Evolutionary conservation across 1,284 basidiomycete species (phyloP), one percentile per base, ranked within the genome.

Genomic region (Lentinus polychrous): DNA sequence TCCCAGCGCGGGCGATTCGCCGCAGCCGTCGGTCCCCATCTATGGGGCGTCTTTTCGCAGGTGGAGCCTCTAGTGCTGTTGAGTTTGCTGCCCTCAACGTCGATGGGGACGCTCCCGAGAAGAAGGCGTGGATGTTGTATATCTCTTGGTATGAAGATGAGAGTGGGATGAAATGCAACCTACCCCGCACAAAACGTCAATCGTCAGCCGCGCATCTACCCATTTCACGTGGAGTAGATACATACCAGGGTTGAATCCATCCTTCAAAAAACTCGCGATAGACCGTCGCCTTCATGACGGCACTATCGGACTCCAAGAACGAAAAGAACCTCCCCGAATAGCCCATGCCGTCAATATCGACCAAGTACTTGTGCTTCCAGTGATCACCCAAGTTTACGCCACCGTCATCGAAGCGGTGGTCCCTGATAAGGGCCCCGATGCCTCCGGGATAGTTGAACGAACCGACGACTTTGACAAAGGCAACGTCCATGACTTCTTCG

Each of bases 281-380:
- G 0, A 96, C 84, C 0, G 87, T 93, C 17, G 86, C 76, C 69
- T 97, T 96, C 55, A 97, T 65, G 7, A 92, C 88, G 0, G 86
- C 93, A 56, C 90, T 93, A 64, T 94, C 90, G 43, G 80, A 86
- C 42, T 89, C 90, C 65, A 95, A 71, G 58, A 92, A 85, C 0
- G 89, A 81, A 70, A 94, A 82, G 63, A 95, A 90, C 41, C 89
- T 75, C 4, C 87, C 94, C 35, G 88, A 92, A 64, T 96, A 96
- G n/a, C 89, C 86, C 85, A 92, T 92, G 32, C 94, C 94, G 62
- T 96, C 94, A 47, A 96, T 66, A 66, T 96, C 94, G 53, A 94
- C 69, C 20, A 95, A 73, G 61, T 94, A 94, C 69, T 95, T 95
- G 72, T 94, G 90, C 48, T 83, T 75, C 94, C 94, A 96, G 60